Evolutionary conservation across 2,329 filamentous ascomycete species (phyloP).

Genomic region (Hypomyces perniciosus): DNA sequence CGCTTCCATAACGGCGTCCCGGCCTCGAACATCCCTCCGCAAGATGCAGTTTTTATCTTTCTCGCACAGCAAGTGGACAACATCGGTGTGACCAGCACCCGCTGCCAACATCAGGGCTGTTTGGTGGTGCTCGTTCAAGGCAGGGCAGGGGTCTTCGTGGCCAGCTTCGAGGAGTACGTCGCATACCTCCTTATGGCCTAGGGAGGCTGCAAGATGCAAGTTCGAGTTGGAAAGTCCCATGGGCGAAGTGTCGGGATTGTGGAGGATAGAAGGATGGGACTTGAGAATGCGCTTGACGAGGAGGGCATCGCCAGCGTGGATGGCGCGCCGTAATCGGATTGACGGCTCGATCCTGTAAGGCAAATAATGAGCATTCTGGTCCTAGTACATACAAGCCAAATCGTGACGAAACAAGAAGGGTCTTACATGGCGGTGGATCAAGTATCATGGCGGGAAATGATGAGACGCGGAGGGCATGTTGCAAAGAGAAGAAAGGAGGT

Average conservation of each 20-base stretch:
- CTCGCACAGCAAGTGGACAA: slow-evolving; percentile 65
- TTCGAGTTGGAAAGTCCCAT: slow-evolving; percentile 71
- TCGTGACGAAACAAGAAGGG: neutral
- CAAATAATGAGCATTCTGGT: neutral
- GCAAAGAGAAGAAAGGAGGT: neutral
- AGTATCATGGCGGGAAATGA: slow-evolving; percentile 12
- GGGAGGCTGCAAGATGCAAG: slow-evolving; percentile 70
- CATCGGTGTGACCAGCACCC: slow-evolving; percentile 60
- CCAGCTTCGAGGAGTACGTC: slow-evolving; percentile 64
- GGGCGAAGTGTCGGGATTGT: slow-evolving; percentile 71
- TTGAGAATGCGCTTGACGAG: slow-evolving; percentile 73
- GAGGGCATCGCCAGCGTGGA: slow-evolving; percentile 64
- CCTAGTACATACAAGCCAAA: neutral
- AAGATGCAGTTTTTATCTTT: slow-evolving; percentile 57
- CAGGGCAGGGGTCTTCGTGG: slow-evolving; percentile 68
- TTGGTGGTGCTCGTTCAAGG: slow-evolving; percentile 72
- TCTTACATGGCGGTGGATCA: slow-evolving; percentile 16
- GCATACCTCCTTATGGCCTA: slow-evolving; percentile 65
- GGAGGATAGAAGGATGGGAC: slow-evolving; percentile 63
- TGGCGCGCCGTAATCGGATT: slow-evolving; percentile 73
- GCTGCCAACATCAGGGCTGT: slow-evolving; percentile 79
- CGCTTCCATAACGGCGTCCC: slow-evolving; percentile 67
- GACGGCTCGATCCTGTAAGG: slow-evolving; percentile 64
- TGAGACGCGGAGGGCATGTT: neutral
- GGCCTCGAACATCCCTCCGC: slow-evolving; percentile 59